Base-by-base conservation (phyloP, 2,329 filamentous ascomycete species). In the Aspergillus pseudonomiae region DNA sequence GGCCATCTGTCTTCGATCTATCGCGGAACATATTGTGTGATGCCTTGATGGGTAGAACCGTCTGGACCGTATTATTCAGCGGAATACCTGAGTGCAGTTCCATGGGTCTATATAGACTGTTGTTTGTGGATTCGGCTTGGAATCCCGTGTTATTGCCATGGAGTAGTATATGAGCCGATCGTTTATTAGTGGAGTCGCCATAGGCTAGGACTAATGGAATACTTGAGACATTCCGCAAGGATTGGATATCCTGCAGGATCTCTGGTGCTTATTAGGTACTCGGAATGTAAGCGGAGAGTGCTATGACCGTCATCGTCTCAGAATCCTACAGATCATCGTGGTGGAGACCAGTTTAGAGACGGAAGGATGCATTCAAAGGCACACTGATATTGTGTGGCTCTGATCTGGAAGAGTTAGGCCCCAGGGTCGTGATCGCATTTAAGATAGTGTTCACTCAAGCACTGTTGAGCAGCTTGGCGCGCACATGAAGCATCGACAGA, bases 71-170 rank as follows among this genome's bases (percentile, higher is more conserved):
- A 3, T 41, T 41, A n/a, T 19, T 41, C 39, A 41, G 39, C 16
- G 39, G 39, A n/a, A 3, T 41, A 41, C 19, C 6, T 41, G 3
- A 10, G 4, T 1, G 6, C 19, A 41, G 6, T 7, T 41, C 39
- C 16, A 41, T 41, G 39, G 19, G 2, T 19, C 6, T 9, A n/a
- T 41, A 2, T 41, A n/a, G 2, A 19, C 39, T 41, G 19, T 41
- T 6, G 7, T n/a, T 4, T 9, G 3, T n/a, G 7, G 19, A 6
- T 4, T 41, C 2, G 10, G 16, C 39, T 1, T 7, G 1, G 3
- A n/a, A 9, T 9, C 3, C 14, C 3, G 7, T 3, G 19, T 9
- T 41, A 10, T n/a, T 41, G 39, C n/a, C 6, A 10, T 41, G 7
- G 7, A 19, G 39, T 19, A 0, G 16, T 7, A 10, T 9, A 41